Evolutionary conservation across 164 flowering plant genomes (phyloP).

Genomic region (Annona cherimola): DNA sequence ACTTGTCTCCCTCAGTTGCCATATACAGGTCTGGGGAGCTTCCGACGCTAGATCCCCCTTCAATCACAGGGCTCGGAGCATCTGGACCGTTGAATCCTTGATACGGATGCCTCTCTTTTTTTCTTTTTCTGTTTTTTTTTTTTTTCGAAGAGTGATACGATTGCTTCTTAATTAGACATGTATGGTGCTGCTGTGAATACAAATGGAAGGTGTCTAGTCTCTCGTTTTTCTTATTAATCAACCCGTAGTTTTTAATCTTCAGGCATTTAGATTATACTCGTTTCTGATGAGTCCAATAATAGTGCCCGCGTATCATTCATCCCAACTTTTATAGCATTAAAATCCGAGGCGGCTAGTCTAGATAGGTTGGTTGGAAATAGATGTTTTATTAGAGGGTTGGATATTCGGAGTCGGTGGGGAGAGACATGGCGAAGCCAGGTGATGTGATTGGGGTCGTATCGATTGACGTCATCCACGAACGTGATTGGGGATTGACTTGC

Average conservation of each 20-base stretch:
- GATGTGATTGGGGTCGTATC: constrained; percentile 10
- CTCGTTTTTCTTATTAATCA: no score
- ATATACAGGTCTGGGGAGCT: constrained; percentile 28
- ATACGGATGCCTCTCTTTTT: not conserved
- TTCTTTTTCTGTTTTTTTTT: no score
- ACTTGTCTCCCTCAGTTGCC: constrained; percentile 34
- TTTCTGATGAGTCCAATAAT: not conserved
- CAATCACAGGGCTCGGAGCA: constrained; percentile 18
- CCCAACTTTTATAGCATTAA: no score
- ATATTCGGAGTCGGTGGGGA: not conserved
- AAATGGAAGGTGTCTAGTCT: not conserved
- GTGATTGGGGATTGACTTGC: constrained; percentile 5
- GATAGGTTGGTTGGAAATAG: not conserved
- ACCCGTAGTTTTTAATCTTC: no score
- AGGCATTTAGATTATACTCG: not conserved
- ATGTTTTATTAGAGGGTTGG: not conserved
- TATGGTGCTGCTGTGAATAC: not conserved
- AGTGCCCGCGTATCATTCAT: not conserved
- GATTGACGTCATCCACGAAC: constrained; percentile 5
- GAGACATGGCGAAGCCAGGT: not conserved
- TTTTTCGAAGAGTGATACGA: not conserved
- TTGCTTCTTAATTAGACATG: not conserved
- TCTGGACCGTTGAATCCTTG: constrained; percentile 21
- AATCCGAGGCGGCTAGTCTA: no score
- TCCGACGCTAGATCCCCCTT: constrained; percentile 30